Evolutionary conservation across 371 early-diverging fungal species (phyloP).

Genomic region (Lichtheimia ornata): DNA sequence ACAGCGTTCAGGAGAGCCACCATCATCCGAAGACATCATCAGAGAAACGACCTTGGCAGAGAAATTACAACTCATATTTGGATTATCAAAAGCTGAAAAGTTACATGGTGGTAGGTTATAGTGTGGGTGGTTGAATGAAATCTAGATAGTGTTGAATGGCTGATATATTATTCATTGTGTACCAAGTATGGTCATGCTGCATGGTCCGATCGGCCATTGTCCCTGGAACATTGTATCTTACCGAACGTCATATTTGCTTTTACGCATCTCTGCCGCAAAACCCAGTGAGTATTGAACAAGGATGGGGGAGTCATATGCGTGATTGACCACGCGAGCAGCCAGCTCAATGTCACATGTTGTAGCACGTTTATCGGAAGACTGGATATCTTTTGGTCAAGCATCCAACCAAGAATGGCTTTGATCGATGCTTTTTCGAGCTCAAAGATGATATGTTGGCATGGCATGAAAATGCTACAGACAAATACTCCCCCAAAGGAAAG

Average conservation of each 20-base stretch:
- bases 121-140: too few species aligned
- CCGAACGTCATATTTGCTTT: conserved; percentile 71
- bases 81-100: conserved; percentile 55
- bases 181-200: conserved; percentile 75
- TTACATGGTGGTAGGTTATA: conserved; percentile 49
- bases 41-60: conserved; percentile 50
- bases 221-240: conserved; percentile 72
- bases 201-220: conserved; percentile 70
- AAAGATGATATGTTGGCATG: conserved; percentile 64
- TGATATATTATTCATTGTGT: background rate
- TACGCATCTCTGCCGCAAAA: conserved; percentile 65
- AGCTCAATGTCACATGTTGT: background rate
- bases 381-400: conserved; percentile 64
- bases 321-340: conserved; percentile 1
- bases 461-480: conserved; percentile 64
- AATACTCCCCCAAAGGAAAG: conserved; percentile 69
- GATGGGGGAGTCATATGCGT: background rate
- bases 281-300: conserved; percentile 29
- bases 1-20: too few species aligned
- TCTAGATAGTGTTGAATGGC: too few species aligned
- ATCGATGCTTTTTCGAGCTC: conserved; percentile 72
- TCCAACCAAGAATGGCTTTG: conserved; percentile 41
- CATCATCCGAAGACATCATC: background rate
- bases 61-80: conserved; percentile 62
- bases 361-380: conserved; percentile 60